Conservation (phyloP, 1,284 basidiomycete species). For the Grifola frondosa region DNA sequence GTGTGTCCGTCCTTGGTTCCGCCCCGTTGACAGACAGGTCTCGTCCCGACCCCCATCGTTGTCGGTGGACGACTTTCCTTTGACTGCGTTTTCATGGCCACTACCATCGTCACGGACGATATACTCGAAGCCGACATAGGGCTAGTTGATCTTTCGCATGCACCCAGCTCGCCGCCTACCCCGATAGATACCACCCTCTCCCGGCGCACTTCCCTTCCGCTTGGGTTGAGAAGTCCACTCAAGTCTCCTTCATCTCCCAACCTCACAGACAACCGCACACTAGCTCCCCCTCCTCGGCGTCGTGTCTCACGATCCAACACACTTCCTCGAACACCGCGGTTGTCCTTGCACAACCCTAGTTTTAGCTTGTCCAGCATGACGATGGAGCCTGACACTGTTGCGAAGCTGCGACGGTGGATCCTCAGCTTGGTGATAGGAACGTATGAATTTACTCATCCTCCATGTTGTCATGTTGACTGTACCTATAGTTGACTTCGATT, state of each 20-base stretch:
- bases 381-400: slow-evolving; percentile 48
- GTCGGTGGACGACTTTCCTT: no score
- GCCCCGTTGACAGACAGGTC: no score
- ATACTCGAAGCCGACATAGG: slow-evolving; percentile 31
- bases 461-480: slow-evolving; percentile 5
- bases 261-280: slow-evolving; percentile 21
- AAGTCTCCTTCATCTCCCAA: slow-evolving; percentile 34
- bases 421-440: slow-evolving; percentile 75
- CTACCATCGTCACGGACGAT: slow-evolving; percentile 23
- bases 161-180: slow-evolving; percentile 16
- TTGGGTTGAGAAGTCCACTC: slow-evolving; percentile 16
- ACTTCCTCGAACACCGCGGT: slow-evolving; percentile 31
- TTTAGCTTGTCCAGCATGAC: slow-evolving; percentile 29
- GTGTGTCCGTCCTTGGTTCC: slow-evolving; percentile 1
- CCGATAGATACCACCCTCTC: slow-evolving; percentile 11
- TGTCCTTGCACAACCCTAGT: slow-evolving; percentile 13
- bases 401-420: slow-evolving; percentile 73
- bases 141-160: slow-evolving; percentile 24
- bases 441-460: slow-evolving; percentile 19
- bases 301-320: slow-evolving; percentile 42
- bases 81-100: no score
- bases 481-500: slow-evolving; percentile 80
- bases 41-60: no score
- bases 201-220: slow-evolving; percentile 8
- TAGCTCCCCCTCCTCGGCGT: slow-evolving; percentile 11